phyloP scores from a whole-genome alignment of 179 eudicot genomes.

The Corrigiola litoralis region DNA sequence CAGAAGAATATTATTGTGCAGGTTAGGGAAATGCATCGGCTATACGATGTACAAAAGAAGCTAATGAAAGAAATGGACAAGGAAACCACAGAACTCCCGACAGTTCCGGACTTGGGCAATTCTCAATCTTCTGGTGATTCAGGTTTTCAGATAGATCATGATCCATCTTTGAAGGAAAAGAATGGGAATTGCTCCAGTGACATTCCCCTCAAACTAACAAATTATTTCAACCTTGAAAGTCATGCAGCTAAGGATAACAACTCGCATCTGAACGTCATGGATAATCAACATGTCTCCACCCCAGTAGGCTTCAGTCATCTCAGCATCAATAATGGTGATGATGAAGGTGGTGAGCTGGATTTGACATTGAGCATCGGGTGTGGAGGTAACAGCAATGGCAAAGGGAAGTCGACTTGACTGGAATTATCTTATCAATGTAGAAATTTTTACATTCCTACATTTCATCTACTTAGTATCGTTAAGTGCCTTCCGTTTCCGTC shows the following conservation, averaged over 20 bases:
- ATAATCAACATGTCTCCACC: neutral
- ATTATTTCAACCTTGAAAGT: conserved; percentile 1
- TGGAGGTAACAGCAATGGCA: neutral
- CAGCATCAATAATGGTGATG: neutral
- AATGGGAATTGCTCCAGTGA: neutral
- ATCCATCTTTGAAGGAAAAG: neutral
- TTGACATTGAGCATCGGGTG: conserved; percentile 4
- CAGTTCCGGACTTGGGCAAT: neutral
- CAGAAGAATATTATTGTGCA: conserved; percentile 12
- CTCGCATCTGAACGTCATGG: neutral
- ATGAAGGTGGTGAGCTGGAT: neutral
- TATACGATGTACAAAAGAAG: conserved; percentile 41
- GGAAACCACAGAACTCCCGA: conserved; percentile 3
- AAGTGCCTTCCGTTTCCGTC: too few relatives aligned
- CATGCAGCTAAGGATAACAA: neutral
- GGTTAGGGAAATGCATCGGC: conserved; percentile 54
- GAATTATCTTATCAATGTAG: neutral
- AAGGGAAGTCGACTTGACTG: neutral
- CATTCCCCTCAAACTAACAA: neutral
- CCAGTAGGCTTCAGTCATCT: neutral
- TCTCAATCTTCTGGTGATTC: neutral
- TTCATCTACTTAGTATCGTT: neutral
- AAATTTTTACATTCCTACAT: neutral
- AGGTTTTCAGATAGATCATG: neutral
- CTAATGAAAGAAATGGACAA: conserved; percentile 38